Evolutionary conservation across 2,329 filamentous ascomycete species (phyloP).

Genomic region (Diplodia corticola): DNA sequence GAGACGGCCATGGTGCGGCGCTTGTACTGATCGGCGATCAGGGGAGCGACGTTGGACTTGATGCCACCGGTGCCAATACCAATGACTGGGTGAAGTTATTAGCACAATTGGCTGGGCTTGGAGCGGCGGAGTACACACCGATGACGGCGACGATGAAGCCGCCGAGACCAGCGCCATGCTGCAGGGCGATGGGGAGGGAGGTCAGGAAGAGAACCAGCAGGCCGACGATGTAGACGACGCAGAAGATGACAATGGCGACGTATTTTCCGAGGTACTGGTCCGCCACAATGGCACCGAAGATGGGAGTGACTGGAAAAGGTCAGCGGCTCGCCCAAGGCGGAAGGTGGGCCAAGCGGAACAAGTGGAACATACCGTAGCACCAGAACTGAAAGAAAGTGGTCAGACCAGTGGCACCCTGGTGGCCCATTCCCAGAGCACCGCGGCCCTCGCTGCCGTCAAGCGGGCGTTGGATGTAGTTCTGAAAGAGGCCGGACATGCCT

Average conservation of each 20-base stretch:
- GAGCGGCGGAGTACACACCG: neutral
- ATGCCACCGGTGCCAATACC: conserved; percentile 71
- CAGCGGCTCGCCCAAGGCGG: neutral
- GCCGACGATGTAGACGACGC: conserved; percentile 59
- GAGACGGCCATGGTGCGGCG: conserved; percentile 45
- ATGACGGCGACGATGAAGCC: conserved; percentile 21
- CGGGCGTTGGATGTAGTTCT: conserved; percentile 39
- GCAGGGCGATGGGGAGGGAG: conserved; percentile 60
- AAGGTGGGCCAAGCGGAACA: conserved; percentile 42
- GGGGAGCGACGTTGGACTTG: conserved; percentile 65
- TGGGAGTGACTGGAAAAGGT: conserved; percentile 31
- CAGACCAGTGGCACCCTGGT: conserved; percentile 37
- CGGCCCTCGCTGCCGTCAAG: conserved; percentile 23
- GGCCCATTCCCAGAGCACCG: conserved; percentile 32
- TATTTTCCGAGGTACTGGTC: conserved; percentile 66
- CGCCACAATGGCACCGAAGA: conserved; percentile 49
- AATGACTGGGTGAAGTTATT: conserved; percentile 45
- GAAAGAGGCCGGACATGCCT: conserved; percentile 36
- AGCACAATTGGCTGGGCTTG: too few species aligned
- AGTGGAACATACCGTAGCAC: conserved; percentile 39
- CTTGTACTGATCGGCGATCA: conserved; percentile 43
- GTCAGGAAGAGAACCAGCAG: conserved; percentile 63
- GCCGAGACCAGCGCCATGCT: conserved; percentile 35
- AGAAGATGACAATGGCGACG: conserved; percentile 64
- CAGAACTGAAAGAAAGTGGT: conserved; percentile 41